Base-by-base conservation (phyloP, 331 rosid genomes). In the Acacia concinna region DNA sequence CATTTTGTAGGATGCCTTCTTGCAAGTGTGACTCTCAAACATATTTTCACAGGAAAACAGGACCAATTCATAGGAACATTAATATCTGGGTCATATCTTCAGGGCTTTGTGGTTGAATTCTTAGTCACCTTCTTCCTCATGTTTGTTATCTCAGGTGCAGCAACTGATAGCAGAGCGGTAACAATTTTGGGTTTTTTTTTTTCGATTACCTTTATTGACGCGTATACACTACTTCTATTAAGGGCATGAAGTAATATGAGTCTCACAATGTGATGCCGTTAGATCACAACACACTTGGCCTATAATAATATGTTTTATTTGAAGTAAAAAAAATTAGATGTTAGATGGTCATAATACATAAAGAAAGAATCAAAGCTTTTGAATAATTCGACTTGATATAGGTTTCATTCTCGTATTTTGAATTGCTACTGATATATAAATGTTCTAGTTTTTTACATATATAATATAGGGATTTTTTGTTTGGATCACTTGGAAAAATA, bases 101-200 rank as follows among this genome's bases (percentile, higher is more conserved):
- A 93, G 60, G 77, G 94, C 62, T 90, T 96, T 78, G 91, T 79
- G 34, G 6, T 90, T 62, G 99, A 96, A 67, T 96, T 93, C 86
- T 81, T 96, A 25, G 86, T 88, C 90, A 93, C 99, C 1, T 96
- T 93, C 81, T 81, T 69, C 79, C 98, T 96, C 78, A 90, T 93
- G 98, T 91, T 93, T 37, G 87, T 89, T 25, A 81, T 96, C 8
- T 96, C 92, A 2, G 98, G 93, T 0, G 98, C 91, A n/a, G 96
- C 96, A 46, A 96, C 98, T 0, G 99, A 96, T 79, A 87, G 81
- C 82, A 85, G 98, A 85, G 99, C 98, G 81, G 99, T 95, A 85
- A 23, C 11, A 6, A 21, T 23, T 56, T 56, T 1, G 1, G 27
- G 18, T 1, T 11, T 59, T 6, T 11, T 59, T 6, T 62, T 28